Percentiles rank a stretch among this genome's conserved stretches.
Evolutionary conservation across 805 yeast species (phyloP).

Genomic region (Teunomyces kruisii): DNA sequence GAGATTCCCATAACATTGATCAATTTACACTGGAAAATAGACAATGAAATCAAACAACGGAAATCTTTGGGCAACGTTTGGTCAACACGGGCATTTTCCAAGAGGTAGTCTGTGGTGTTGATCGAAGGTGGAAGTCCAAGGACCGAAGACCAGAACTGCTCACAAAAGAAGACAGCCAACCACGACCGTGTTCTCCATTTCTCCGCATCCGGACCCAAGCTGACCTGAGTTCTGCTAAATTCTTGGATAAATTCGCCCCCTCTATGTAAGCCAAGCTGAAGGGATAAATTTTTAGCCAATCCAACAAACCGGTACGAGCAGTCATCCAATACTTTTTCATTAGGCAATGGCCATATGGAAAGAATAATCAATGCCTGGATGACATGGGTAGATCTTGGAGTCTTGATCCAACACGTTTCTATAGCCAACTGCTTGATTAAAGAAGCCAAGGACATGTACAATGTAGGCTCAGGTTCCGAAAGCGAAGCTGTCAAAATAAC

Average conservation of each 20-base stretch:
- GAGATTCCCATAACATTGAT: slow-evolving; percentile 85
- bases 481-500: slow-evolving; percentile 83
- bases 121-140: slow-evolving; percentile 86
- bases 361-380: slow-evolving; percentile 86
- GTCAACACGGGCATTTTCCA: slow-evolving; percentile 77
- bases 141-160: slow-evolving; percentile 87
- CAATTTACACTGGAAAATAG: slow-evolving; percentile 81
- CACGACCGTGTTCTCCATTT: slow-evolving; percentile 93
- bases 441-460: slow-evolving; percentile 73
- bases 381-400: slow-evolving; percentile 92
- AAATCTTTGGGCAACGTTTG: slow-evolving; percentile 64
- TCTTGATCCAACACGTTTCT: slow-evolving; percentile 89
- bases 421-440: slow-evolving; percentile 83
- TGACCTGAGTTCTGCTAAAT: slow-evolving; percentile 85
- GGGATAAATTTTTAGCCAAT: slow-evolving; percentile 77
- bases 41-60: slow-evolving; percentile 66
- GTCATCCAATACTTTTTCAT: slow-evolving; percentile 88
- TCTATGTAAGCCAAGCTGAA: slow-evolving; percentile 86
- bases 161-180: slow-evolving; percentile 84
- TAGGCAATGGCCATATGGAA: slow-evolving; percentile 90
- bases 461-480: slow-evolving; percentile 82
- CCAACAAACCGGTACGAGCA: slow-evolving; percentile 88
- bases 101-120: slow-evolving; percentile 71
- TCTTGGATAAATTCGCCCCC: slow-evolving; percentile 86
- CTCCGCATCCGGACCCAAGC: slow-evolving; percentile 81